phyloP scores from a whole-genome alignment of 495 filamentous ascomycete species.

The Neurospora sp. region DNA sequence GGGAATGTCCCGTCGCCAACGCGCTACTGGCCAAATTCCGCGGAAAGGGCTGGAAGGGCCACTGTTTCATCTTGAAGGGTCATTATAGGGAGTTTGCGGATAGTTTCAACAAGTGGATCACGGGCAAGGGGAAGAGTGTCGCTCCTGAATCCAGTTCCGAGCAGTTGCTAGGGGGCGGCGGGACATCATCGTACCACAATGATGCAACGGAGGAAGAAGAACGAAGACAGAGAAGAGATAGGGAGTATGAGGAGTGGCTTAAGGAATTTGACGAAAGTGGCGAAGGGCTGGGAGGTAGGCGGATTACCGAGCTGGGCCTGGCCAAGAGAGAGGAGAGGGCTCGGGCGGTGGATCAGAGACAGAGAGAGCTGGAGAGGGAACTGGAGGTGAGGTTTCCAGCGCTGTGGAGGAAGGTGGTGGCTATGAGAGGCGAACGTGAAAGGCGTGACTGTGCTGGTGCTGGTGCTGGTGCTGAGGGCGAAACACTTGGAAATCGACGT shows the following conservation, averaged over 20 bases:
- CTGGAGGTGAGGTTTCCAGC: constrained; percentile 26
- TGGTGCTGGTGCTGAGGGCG: background rate
- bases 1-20: constrained; percentile 37
- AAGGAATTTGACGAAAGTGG: constrained; percentile 23
- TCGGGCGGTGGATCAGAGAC: constrained; percentile 26
- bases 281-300: constrained; percentile 15
- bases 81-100: constrained; percentile 38
- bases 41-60: constrained; percentile 32
- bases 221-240: constrained; percentile 8
- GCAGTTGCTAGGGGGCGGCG: background rate
- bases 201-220: constrained; percentile 16
- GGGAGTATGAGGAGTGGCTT: constrained; percentile 29
- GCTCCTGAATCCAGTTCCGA: background rate
- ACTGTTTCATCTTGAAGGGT: constrained; percentile 39
- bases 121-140: constrained; percentile 7
- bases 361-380: constrained; percentile 29
- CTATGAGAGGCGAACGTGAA: constrained; percentile 15
- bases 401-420: constrained; percentile 25
- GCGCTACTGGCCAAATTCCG: constrained; percentile 29
- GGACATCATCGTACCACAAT: background rate
- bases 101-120: constrained; percentile 36
- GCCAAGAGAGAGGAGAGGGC: constrained; percentile 28
- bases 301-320: constrained; percentile 23
- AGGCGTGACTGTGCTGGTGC: constrained; percentile 10
- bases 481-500: background rate